Evolutionary conservation across 2,329 filamentous ascomycete genomes (phyloP), one percentile per base, ranked within the genome.

Genomic region (Rhinocladiella similis): DNA sequence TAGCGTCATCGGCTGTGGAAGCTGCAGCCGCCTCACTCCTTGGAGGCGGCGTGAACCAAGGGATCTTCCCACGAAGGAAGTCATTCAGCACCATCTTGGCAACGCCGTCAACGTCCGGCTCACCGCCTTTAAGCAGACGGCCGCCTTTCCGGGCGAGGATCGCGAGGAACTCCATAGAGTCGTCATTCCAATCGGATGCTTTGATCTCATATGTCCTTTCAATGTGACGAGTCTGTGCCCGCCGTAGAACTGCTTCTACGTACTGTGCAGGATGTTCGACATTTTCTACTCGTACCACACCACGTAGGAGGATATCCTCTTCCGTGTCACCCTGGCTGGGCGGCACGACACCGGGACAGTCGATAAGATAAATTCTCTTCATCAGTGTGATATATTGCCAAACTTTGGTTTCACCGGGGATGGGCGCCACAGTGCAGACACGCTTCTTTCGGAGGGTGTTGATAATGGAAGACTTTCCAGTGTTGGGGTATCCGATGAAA

Each of bases 321-420:
- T 92, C 89, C 0, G 87, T 89, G 68, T 97, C 93, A 53, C 85
- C 84, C 60, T 85, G 85, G 63, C 89, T 94, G 0, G 94, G 93
- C 3, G 94, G 94, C 0, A 97, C 94, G 39, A 99, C 91, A 73
- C 94, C 94, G 38, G 94, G 94, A 68, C 93, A 97, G 68, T 99
- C 94, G 66, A 99, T 97, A 53, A 99, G 83, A 73, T 93, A 92
- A 50, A 96, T 96, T 52, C 91, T 82, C 77, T 92, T 95, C 89
- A 96, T 96, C 57, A 97, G 75, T 2, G 91, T 96, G 64, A 97
- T 91, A 69, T 97, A 97, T 72, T 97, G 93, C 93, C 94, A 97
- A 27, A 97, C 89, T 75, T 97, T 97, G 33, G 93, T 97, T 78
- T 97, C 92, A 13, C 92, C 94, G 5, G 94, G 93, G 60, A 97